These are phyloP conservation scores for Blepharisma undulans DNA, from an alignment of 169 alveolate species.

Conservation along the genomic window DNA sequence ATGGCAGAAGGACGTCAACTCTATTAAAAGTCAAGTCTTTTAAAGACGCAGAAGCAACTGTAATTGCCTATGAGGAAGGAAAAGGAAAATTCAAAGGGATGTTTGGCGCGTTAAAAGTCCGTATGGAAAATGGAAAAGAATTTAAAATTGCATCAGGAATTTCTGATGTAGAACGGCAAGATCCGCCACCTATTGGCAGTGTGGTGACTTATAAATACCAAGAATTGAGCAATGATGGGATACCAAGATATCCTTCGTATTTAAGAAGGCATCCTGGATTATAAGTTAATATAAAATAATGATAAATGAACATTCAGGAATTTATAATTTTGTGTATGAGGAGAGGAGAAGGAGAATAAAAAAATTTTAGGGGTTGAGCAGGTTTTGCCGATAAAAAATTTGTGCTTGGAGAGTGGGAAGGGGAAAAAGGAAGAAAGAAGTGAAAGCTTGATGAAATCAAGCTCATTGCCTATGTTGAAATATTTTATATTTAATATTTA, in stretches of 20 bases:
- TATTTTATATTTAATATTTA: no score
- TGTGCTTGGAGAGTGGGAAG: no score
- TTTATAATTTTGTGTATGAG: no score
- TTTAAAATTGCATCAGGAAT: constrained; percentile 72
- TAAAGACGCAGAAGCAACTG: constrained; percentile 73
- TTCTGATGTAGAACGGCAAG: constrained; percentile 56
- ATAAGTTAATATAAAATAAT: no score
- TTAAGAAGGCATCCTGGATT: constrained; percentile 49
- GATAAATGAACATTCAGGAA: no score
- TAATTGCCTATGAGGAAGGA: constrained; percentile 61
- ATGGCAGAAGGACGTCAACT: constrained; percentile 57
- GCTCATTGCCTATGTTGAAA: no score
- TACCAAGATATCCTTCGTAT: constrained; percentile 72
- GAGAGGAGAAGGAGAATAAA: no score
- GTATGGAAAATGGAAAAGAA: constrained; percentile 50
- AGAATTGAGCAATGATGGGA: constrained; percentile 61
- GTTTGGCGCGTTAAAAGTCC: constrained; percentile 60
- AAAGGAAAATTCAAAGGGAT: constrained; percentile 58
- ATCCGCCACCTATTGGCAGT: constrained; percentile 72
- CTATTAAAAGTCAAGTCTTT: constrained; percentile 66
- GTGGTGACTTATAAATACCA: constrained; percentile 61
- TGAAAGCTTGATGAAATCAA: no score
- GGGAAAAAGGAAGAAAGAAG: no score
- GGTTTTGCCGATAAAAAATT: no score
- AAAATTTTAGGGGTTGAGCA: no score